Base-by-base conservation (phyloP, 768 basidiomycete genomes). In the Podaxis sp. region DNA sequence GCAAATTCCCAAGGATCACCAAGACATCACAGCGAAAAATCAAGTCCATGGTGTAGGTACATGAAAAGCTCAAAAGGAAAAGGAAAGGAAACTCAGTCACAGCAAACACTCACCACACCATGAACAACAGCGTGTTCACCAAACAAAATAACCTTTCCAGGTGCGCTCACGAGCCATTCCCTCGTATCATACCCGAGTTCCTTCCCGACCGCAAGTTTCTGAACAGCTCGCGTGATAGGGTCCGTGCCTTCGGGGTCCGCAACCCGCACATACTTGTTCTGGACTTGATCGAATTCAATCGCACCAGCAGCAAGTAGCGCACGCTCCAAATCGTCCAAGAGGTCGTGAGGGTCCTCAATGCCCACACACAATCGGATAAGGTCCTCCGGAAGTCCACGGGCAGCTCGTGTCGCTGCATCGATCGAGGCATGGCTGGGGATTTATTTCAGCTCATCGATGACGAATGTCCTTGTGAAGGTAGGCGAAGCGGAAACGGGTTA, bases 91-190 rank as follows among this genome's bases (percentile, higher is more conserved):
- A 63, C 58, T 61, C 47, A 59, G 38, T 64, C 24, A 53, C 58
- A 68, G 65, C 9, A 61, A 15, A 65, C 33, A 86, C 93, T 82
- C 72, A 95, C 94, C 55, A 94, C 90, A 58, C 97, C 97, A 72
- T 98, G 90, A 19, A 99, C 97, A 55, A 99, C 97, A 17, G 97
- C 96, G 74, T 99, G 97, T 76, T 99, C 97, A 53, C 97, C 97
- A 67, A 98, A 99, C 65, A 99, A 74, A 66, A 99, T 98, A 63
- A 98, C 92, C 72, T 99, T 99, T 25, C 97, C 97, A 7, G 97
- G 97, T 2, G 97, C 94, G 61, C 94, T 95, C 62, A 98, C 89
- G 57, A 97, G 82, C 88, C 92, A 92, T 70, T 91, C 89, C 43
- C 66, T 43, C 52, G 77, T 74, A 55, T 83, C 70, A 53, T 76